phyloP scores from a whole-genome alignment of 169 alveolate species.

The Pseudocohnilembus persalinus region DNA sequence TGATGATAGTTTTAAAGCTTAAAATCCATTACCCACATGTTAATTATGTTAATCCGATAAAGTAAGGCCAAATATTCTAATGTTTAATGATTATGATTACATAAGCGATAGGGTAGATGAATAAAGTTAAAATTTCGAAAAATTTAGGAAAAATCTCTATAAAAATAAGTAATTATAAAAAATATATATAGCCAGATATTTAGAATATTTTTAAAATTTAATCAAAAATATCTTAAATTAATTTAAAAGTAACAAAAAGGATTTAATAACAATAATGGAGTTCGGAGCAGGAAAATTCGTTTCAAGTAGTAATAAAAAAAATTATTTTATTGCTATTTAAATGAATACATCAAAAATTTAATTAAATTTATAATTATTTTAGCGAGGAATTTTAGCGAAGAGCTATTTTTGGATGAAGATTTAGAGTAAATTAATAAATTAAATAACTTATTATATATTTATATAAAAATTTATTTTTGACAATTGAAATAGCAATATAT shows the following conservation, averaged over 20 bases:
- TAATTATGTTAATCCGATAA: slow-evolving; percentile 22
- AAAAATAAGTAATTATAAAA: not conserved
- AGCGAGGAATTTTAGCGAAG: not conserved
- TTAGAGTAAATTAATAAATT: too few species aligned
- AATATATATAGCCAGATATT: not conserved
- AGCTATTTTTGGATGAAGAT: not conserved
- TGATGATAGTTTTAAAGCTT: slow-evolving; percentile 26
- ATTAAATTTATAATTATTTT: too few species aligned
- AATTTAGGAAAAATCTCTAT: not conserved
- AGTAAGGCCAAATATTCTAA: slow-evolving; percentile 67
- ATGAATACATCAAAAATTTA: too few species aligned
- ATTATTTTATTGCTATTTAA: too few species aligned
- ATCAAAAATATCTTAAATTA: not conserved
- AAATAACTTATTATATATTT: not conserved
- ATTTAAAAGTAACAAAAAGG: not conserved
- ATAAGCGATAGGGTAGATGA: slow-evolving; percentile 33
- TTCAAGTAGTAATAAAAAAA: not conserved
- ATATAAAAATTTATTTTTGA: not conserved
- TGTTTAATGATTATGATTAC: slow-evolving; percentile 59
- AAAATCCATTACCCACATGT: slow-evolving; percentile 58
- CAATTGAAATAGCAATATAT: not conserved
- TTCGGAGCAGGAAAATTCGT: slow-evolving; percentile 18
- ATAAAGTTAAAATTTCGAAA: slow-evolving; percentile 11
- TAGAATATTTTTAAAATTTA: not conserved
- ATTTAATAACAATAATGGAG: slow-evolving; percentile 5